Conservation (phyloP, 2,329 filamentous ascomycete species). For the Cladosporium colombiae region DNA sequence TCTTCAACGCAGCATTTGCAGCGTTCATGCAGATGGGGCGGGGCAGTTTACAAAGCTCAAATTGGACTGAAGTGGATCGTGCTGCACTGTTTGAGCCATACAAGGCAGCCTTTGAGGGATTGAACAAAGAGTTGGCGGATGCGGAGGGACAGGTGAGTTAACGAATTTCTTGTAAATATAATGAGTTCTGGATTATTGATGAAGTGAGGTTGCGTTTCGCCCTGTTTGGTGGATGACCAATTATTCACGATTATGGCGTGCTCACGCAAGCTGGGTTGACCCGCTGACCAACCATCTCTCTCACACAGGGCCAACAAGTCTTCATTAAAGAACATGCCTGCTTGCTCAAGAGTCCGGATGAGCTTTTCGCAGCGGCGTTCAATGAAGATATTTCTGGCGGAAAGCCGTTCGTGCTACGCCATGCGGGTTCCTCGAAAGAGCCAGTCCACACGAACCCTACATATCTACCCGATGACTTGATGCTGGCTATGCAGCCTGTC, state of each 20-base stretch:
- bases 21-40: not conserved
- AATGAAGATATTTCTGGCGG: not conserved
- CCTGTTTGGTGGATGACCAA: not conserved
- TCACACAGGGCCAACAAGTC: slow-evolving; percentile 5
- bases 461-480: slow-evolving; percentile 23
- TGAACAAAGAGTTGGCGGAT: not conserved
- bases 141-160: slow-evolving; percentile 3
- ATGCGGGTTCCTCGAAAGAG: not conserved
- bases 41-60: not conserved
- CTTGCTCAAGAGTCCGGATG: not conserved
- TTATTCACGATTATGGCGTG: slow-evolving; percentile 10
- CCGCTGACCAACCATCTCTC: not conserved
- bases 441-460: slow-evolving; percentile 22
- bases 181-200: not conserved
- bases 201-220: slow-evolving; percentile 14
- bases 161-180: not conserved
- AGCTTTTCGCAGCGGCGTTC: slow-evolving; percentile 5
- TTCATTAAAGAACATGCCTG: slow-evolving; percentile 15
- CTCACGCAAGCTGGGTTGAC: not conserved
- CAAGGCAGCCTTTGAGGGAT: not conserved
- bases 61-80: not conserved
- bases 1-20: slow-evolving; percentile 9
- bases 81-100: slow-evolving; percentile 6
- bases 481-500: slow-evolving; percentile 23
- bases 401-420: not conserved